Conservation (phyloP, 805 yeast genomes). For the Barnettozyma sp. region DNA sequence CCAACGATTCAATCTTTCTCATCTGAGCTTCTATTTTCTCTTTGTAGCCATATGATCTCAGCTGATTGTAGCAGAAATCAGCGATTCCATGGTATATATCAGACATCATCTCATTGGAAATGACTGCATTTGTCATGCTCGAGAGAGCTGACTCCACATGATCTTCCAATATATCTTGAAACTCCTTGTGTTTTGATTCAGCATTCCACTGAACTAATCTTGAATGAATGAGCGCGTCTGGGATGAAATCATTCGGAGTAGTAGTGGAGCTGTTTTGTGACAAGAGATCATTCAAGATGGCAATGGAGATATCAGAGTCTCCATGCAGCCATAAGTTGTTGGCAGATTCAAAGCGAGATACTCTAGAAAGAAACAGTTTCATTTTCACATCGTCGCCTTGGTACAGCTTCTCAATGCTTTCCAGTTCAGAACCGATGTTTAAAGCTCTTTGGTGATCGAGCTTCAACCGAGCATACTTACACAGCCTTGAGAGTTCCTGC, state of each 20-base stretch:
- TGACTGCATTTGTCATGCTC: slow-evolving; percentile 10
- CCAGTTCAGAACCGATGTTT: slow-evolving; percentile 41
- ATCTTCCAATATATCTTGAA: slow-evolving; percentile 46
- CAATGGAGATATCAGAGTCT: slow-evolving; percentile 51
- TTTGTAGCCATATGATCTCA: slow-evolving; percentile 36
- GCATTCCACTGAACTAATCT: slow-evolving; percentile 62
- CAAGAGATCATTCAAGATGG: slow-evolving; percentile 35
- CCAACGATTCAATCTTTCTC: slow-evolving; percentile 35
- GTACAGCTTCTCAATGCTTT: slow-evolving; percentile 24
- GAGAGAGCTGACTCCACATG: slow-evolving; percentile 40
- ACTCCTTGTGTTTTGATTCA: slow-evolving; percentile 60
- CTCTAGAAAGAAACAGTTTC: slow-evolving; percentile 3
- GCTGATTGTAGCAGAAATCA: slow-evolving; percentile 63
- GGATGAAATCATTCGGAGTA: slow-evolving; percentile 7
- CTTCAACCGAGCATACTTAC: slow-evolving; percentile 33
- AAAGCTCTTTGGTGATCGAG: slow-evolving; percentile 42
- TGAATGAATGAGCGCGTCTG: slow-evolving; percentile 29
- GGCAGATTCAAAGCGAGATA: slow-evolving; percentile 42
- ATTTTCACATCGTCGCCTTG: background rate
- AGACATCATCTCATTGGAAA: slow-evolving; percentile 29
- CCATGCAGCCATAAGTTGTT: slow-evolving; percentile 59
- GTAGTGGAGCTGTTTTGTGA: background rate
- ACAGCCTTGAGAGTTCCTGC: slow-evolving; percentile 38
- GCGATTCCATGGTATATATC: slow-evolving; percentile 56
- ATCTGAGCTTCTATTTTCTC: slow-evolving; percentile 38